Conservation (phyloP, 2,329 filamentous ascomycete genomes). For the Raffaelea ambrosiae region DNA sequence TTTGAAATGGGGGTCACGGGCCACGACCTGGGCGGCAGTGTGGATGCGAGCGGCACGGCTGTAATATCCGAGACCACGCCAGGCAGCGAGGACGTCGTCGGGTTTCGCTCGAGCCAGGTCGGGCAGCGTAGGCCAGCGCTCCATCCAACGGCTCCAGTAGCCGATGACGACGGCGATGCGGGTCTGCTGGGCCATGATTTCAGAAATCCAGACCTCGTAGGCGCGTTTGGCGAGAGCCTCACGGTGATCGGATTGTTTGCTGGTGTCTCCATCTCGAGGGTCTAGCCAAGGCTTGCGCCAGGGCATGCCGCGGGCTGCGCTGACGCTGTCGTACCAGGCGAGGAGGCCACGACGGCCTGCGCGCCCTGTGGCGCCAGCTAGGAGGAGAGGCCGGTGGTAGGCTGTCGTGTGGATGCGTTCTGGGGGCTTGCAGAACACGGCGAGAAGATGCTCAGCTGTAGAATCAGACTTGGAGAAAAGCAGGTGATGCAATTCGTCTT, state of each 20-base stretch:
- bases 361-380: conserved; percentile 26
- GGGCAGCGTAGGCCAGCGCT: conserved; percentile 49
- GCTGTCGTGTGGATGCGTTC: conserved; percentile 24
- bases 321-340: conserved; percentile 42
- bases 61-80: conserved; percentile 57
- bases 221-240: conserved; percentile 41
- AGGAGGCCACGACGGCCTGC: conserved; percentile 30
- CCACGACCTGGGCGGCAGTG: conserved; percentile 44
- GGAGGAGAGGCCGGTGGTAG: conserved; percentile 43
- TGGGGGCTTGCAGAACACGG: conserved; percentile 15
- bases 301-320: conserved; percentile 42
- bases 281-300: conserved; percentile 52
- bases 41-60: conserved; percentile 54
- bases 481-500: too few species aligned
- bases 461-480: too few species aligned
- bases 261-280: conserved; percentile 16
- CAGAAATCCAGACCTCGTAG: conserved; percentile 59
- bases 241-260: background rate
- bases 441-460: background rate
- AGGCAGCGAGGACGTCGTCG: conserved; percentile 49
- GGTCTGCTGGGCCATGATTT: conserved; percentile 61
- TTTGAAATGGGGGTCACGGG: conserved; percentile 27
- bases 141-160: conserved; percentile 57
- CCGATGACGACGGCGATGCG: conserved; percentile 53
- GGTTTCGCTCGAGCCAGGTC: conserved; percentile 43